Base-by-base conservation (phyloP, 352 stramenopile species). In the Pythium plurisporium region DNA sequence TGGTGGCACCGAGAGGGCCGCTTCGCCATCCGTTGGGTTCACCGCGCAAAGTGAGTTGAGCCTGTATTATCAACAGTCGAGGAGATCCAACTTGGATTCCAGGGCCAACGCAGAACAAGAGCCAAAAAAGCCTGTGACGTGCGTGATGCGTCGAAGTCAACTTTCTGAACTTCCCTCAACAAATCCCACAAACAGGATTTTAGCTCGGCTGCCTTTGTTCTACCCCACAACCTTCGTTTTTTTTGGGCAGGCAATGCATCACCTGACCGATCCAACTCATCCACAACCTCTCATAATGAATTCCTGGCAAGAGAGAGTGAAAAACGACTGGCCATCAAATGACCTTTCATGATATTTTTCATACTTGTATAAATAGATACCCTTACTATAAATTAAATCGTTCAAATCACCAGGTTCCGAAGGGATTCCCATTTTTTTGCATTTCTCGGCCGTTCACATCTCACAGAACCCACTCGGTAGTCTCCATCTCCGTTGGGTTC, bases 401-500 rank as follows among this genome's bases (percentile, higher is more conserved):
- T 45, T 10, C 0, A 45, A 15, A 10, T 14, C 25, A 31, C 42
- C 31, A 2, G 20, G 17, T 55, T 45, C 7, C 22, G 12, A 5
- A 25, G 47, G 47, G 19, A 45, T 55, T 23, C 22, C 47, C 44
- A 23, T 26, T 37, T 22, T 48, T 30, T 20, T 17, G 4, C 30
- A 26, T 34, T 51, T 51, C 15, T 17, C 19, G 2, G 5, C 15
- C 11, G 25, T 45, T 42, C 36, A 44, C 48, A 36, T 45, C 33
- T 43, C 33, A 4, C 30, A 43, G 45, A 53, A 53, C 45, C 45
- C 30, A 50, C 25, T 50, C 43, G 40, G 15, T 10, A 5, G 6
- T 29, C 31, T n/a, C 33, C 48, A 55, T 55, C 48, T 46, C 48
- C 34, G 27, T 55, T n/a, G n/a, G 46, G 17, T 55, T 55, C 48